Evolutionary conservation across 2,329 filamentous ascomycete species (phyloP).

Genomic region (Orbilia brochopaga): DNA sequence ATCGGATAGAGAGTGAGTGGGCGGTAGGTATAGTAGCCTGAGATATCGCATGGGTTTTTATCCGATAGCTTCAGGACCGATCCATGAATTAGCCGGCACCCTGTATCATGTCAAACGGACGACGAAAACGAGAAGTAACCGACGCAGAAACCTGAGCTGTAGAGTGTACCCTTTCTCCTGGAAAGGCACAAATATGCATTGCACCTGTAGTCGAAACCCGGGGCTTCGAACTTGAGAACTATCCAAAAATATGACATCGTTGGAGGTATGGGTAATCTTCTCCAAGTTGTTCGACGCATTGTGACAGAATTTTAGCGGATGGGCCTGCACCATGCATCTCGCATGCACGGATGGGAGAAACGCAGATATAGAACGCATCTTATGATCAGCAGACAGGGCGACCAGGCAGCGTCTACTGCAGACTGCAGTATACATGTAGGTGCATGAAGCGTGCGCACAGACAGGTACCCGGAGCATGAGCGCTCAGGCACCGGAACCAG

Average conservation of each 20-base stretch:
- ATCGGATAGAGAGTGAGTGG: too few species aligned
- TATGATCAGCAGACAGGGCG: conserved; percentile 36
- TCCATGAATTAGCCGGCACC: background rate
- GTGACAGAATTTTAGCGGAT: background rate
- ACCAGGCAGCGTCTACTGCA: conserved; percentile 29
- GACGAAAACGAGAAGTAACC: background rate
- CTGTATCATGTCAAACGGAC: background rate
- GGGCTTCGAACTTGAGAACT: too few species aligned
- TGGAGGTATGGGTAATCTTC: too few species aligned
- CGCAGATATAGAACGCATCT: background rate
- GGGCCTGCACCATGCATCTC: background rate
- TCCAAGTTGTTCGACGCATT: too few species aligned
- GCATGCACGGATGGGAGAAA: background rate
- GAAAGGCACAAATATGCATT: too few species aligned
- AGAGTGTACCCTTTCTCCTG: too few species aligned
- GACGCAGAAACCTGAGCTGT: too few species aligned
- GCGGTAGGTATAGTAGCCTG: background rate
- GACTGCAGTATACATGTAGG: conserved; percentile 9
- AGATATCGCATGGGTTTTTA: conserved; percentile 12
- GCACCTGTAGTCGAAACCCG: too few species aligned
- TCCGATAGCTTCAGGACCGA: conserved; percentile 10
- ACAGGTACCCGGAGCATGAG: conserved; percentile 46
- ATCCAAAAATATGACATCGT: too few species aligned
- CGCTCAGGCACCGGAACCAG: conserved; percentile 42
- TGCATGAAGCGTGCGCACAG: conserved; percentile 42